Conservation (phyloP, 345 rosid genomes). For the Eutrema yunnanense region DNA sequence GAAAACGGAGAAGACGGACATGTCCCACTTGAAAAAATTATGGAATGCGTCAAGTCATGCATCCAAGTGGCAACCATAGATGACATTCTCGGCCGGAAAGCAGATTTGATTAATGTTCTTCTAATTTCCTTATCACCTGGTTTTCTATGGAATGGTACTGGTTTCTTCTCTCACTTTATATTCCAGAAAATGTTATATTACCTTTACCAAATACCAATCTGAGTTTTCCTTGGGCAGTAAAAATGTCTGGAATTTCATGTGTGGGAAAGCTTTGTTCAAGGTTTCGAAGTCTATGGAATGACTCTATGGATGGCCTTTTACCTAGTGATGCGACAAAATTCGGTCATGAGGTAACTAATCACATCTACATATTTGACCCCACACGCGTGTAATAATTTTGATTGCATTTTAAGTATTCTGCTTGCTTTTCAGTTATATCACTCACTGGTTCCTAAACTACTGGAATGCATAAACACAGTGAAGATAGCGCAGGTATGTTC, state of each 20-base stretch:
- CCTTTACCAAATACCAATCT: slow-evolving; percentile 3
- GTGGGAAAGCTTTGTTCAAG: slow-evolving; percentile 69
- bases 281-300: slow-evolving; percentile 37
- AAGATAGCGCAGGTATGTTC: slow-evolving; percentile 85
- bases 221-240: slow-evolving; percentile 46
- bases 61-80: slow-evolving; percentile 52
- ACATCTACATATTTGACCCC: neutral
- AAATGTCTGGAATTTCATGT: slow-evolving; percentile 61
- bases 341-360: slow-evolving; percentile 53
- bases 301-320: slow-evolving; percentile 30
- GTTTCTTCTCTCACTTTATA: slow-evolving; percentile 8
- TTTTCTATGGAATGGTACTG: slow-evolving; percentile 77
- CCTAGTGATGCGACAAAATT: slow-evolving; percentile 38
- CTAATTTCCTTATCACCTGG: slow-evolving; percentile 55
- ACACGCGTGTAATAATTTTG: neutral
- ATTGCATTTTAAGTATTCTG: slow-evolving; percentile 8
- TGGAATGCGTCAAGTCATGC: slow-evolving; percentile 62
- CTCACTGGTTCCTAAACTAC: slow-evolving; percentile 47
- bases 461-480: slow-evolving; percentile 64
- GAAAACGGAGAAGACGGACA: slow-evolving; percentile 45
- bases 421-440: slow-evolving; percentile 51
- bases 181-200: neutral
- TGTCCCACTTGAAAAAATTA: slow-evolving; percentile 57
- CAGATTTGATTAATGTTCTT: slow-evolving; percentile 50
- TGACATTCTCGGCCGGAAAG: slow-evolving; percentile 49